These are phyloP conservation scores for Fusarium torreyae DNA, from an alignment of 2,329 filamentous ascomycete genomes.

Conservation along the genomic window DNA sequence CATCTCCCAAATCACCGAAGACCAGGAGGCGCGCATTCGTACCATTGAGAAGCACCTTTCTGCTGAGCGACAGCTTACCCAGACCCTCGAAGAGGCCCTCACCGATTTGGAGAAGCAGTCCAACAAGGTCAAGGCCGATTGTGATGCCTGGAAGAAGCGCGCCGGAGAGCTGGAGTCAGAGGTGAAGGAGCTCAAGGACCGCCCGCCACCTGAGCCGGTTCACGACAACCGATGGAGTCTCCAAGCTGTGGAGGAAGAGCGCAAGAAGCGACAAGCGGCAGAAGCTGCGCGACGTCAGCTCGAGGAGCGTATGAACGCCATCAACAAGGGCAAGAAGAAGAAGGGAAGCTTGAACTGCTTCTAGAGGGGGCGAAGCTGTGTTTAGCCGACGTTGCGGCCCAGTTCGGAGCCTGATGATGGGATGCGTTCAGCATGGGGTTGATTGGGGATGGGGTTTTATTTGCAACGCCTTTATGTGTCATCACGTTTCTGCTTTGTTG, in stretches of 20 bases:
- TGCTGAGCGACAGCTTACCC: constrained; percentile 96
- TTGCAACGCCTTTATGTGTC: constrained; percentile 46
- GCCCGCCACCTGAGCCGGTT: constrained; percentile 60
- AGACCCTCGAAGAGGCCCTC: constrained; percentile 94
- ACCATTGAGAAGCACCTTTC: constrained; percentile 97
- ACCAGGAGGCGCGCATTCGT: constrained; percentile 94
- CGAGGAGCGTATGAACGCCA: constrained; percentile 94
- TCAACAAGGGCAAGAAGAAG: constrained; percentile 92
- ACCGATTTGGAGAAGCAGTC: constrained; percentile 93
- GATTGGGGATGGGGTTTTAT: constrained; percentile 25
- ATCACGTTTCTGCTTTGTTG: constrained; percentile 47
- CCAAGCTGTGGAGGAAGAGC: constrained; percentile 95
- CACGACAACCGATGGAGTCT: constrained; percentile 77
- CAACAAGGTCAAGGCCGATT: constrained; percentile 91
- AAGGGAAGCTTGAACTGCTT: constrained; percentile 98
- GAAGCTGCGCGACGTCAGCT: constrained; percentile 91
- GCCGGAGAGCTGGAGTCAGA: constrained; percentile 81
- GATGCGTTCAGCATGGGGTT: constrained; percentile 23
- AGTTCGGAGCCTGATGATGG: constrained; percentile 25
- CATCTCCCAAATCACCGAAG: constrained; percentile 87
- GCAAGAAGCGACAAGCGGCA: constrained; percentile 90
- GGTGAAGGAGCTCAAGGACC: constrained; percentile 75
- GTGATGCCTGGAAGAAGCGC: constrained; percentile 92
- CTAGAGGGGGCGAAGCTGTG: constrained; percentile 65
- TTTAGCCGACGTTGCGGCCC: constrained; percentile 28